Base-by-base conservation (phyloP, 169 alveolate genomes). In the Plasmodium falciparum region DNA sequence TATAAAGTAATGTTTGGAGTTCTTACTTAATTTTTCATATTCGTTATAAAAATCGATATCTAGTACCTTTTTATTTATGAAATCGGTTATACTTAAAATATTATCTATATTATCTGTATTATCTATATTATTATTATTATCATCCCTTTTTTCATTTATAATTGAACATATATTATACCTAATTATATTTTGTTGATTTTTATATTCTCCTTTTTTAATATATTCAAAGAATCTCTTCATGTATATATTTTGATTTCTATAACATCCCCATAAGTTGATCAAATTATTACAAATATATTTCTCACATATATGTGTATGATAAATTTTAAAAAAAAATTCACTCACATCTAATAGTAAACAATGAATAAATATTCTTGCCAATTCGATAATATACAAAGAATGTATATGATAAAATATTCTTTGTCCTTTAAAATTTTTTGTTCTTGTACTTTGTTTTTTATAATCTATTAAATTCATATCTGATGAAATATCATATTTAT, bases 331-430 rank as follows among this genome's bases (percentile, higher is more conserved):
- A 61, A 54, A 80, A 15, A 39, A 11, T 62, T 80, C 90, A 12
- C 90, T 56, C 29, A 80, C 73, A 66, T 80, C 90, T 12, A 72
- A 52, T 80, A 80, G 54, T 80, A 80, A 54, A 22, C 90, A 80
- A 26, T 80, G 90, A n/a, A 80, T 12, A 39, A 20, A 80, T 54
- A 80, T 80, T 62, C 90, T 49, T 17, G 83, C 39, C 67, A 80
- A 49, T 29, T 80, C 90, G 15, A 12, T 15, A 8, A 61, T 24
- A 43, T 80, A 80, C 45, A 80, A 49, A 12, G 22, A 58, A 11
- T n/a, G 47, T 3, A 75, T 24, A 12, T 75, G 47, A 39, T 39
- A 39, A 39, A 39, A 39, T 39, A 39, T 39, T 5, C 47, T 39
- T 39, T 39, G 9, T 39, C 47, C 2, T 39, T 39, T 11, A 39